phyloP scores from a whole-genome alignment of 225 moss, liverwort and hornwort species.

The Climacium dendroides region DNA sequence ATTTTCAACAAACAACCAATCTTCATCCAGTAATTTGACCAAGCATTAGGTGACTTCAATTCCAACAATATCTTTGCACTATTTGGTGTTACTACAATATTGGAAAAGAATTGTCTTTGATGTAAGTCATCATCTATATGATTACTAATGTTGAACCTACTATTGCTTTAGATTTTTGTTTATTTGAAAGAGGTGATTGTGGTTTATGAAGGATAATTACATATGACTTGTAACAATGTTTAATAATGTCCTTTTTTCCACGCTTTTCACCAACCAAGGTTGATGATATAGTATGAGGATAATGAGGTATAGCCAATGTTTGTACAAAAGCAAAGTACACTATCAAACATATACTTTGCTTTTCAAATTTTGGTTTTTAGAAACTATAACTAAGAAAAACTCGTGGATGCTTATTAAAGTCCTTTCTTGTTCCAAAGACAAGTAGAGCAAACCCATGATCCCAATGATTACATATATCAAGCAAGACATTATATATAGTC shows the following conservation, averaged over 20 bases:
- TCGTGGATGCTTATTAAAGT: neutral
- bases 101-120: neutral
- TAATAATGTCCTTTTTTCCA: neutral
- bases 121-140: neutral
- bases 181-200: neutral
- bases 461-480: neutral
- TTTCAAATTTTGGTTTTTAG: neutral
- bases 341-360: neutral
- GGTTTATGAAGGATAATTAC: neutral
- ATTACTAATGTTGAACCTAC: neutral
- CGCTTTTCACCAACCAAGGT: neutral
- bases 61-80: neutral
- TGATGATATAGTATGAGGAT: neutral
- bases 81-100: neutral
- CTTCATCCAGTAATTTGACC: constrained; percentile 63
- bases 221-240: neutral
- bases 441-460: neutral
- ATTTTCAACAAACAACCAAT: constrained; percentile 43
- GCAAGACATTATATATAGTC: neutral
- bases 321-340: neutral
- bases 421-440: neutral
- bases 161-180: neutral
- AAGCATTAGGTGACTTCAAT: constrained; percentile 30
- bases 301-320: neutral
- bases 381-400: neutral